A percentile compares a stretch with the other conserved stretches of the same genome.
phyloP scores from a whole-genome alignment of 345 rosid genomes.

The Iberis pinnata region DNA sequence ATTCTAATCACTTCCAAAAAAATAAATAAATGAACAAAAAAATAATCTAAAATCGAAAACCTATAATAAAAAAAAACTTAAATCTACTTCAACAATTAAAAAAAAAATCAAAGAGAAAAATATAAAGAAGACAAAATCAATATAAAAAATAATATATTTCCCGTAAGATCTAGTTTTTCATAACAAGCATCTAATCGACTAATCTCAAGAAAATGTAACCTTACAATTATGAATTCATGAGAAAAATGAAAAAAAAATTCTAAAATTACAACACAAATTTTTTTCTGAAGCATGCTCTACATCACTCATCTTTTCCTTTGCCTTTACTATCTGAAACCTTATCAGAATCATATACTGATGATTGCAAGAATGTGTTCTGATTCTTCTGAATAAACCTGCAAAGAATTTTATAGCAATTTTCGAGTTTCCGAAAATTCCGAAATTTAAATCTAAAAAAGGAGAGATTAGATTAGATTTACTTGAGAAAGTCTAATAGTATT shows the following conservation, averaged over 20 bases:
- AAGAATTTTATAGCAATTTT: not conserved
- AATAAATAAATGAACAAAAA: too few species aligned
- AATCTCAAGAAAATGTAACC: not conserved
- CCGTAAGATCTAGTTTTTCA: too few species aligned
- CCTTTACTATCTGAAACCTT: conserved; percentile 50
- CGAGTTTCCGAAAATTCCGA: not conserved
- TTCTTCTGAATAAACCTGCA: conserved; percentile 91
- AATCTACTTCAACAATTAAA: too few species aligned
- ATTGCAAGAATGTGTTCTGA: conserved; percentile 55
- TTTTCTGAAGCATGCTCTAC: too few species aligned
- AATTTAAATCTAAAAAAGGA: not conserved
- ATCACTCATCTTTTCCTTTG: conserved; percentile 64
- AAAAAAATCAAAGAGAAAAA: too few species aligned
- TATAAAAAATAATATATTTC: too few species aligned
- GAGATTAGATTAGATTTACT: conserved; percentile 39
- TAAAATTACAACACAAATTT: conserved; percentile 33
- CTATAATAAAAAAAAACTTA: too few species aligned
- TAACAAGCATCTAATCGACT: too few species aligned
- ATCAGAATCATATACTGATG: conserved; percentile 56
- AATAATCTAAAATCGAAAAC: too few species aligned
- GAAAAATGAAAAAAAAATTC: conserved; percentile 8
- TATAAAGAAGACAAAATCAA: too few species aligned
- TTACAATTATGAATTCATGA: conserved; percentile 7
- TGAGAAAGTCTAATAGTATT: conserved; percentile 76
- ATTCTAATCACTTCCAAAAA: too few species aligned